These are phyloP conservation scores for Teratosphaeria gauchensis DNA, from an alignment of 2,329 filamentous ascomycete genomes.

Conservation along the genomic window DNA sequence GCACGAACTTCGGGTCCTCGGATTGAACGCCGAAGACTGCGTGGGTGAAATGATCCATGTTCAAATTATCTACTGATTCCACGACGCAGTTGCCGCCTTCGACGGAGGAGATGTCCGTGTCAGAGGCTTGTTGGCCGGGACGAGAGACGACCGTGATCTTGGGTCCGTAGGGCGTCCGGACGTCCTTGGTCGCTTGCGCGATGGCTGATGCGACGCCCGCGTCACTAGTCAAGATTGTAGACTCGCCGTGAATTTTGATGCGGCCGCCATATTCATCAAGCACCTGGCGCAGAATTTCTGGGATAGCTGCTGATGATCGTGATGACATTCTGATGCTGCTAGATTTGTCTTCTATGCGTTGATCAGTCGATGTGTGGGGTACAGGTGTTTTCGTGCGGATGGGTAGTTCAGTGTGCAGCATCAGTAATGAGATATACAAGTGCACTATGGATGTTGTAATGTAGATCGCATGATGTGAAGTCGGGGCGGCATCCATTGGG, in stretches of 20 bases:
- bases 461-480: neutral
- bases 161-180: constrained; percentile 17
- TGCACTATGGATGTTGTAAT: neutral
- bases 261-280: constrained; percentile 12
- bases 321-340: neutral
- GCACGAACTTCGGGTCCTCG: constrained; percentile 16
- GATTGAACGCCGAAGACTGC: constrained; percentile 14
- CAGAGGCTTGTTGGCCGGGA: neutral
- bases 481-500: neutral
- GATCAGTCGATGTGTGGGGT: neutral
- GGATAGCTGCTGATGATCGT: constrained; percentile 2
- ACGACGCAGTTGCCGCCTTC: constrained; percentile 5
- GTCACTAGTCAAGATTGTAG: constrained; percentile 15
- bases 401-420: neutral
- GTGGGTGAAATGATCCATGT: constrained; percentile 20
- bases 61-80: constrained; percentile 9
- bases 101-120: neutral
- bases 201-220: constrained; percentile 11
- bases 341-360: neutral
- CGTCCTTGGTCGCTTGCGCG: constrained; percentile 9
- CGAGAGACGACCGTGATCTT: constrained; percentile 15
- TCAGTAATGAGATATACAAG: neutral
- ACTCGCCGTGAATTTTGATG: constrained; percentile 13
- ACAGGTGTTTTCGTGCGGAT: neutral
- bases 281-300: constrained; percentile 8